Conservation (phyloP, 441 rosid genomes). For the Hura crepitans region DNA sequence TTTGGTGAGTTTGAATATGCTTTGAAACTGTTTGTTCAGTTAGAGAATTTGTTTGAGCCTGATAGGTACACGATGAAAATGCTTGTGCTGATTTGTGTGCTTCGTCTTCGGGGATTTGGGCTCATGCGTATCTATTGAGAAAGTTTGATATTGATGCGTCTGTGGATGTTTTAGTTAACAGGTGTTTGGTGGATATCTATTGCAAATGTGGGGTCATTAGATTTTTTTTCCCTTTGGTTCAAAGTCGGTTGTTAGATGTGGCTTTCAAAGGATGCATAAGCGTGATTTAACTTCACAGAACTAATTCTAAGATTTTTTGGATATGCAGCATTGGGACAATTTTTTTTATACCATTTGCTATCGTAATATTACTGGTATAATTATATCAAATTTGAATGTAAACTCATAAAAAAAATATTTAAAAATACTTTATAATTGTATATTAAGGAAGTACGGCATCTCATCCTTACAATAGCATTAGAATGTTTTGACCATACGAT, state of each 20-base stretch:
- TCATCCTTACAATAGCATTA: too few species aligned
- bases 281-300: conserved; percentile 64
- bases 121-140: conserved; percentile 46
- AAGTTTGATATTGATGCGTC: conserved; percentile 32
- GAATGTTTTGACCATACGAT: conserved; percentile 55
- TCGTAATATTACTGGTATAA: too few species aligned
- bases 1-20: conserved; percentile 56
- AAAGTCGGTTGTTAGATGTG: conserved; percentile 35
- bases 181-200: conserved; percentile 61
- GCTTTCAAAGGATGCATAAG: conserved; percentile 47
- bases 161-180: conserved; percentile 45
- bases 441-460: too few species aligned
- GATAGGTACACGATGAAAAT: conserved; percentile 68
- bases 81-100: conserved; percentile 57
- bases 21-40: conserved; percentile 43
- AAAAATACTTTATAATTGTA: too few species aligned
- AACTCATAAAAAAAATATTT: too few species aligned
- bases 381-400: too few species aligned
- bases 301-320: conserved; percentile 60
- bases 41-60: conserved; percentile 49
- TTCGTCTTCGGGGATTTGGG: conserved; percentile 53
- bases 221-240: too few species aligned
- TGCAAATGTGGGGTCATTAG: conserved; percentile 68
- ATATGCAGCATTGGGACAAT: conserved; percentile 43
- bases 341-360: too few species aligned